Evolutionary conservation across 495 filamentous ascomycete genomes (phyloP), one percentile per base, ranked within the genome.

Genomic region (Hypoxylon lienhwacheense): DNA sequence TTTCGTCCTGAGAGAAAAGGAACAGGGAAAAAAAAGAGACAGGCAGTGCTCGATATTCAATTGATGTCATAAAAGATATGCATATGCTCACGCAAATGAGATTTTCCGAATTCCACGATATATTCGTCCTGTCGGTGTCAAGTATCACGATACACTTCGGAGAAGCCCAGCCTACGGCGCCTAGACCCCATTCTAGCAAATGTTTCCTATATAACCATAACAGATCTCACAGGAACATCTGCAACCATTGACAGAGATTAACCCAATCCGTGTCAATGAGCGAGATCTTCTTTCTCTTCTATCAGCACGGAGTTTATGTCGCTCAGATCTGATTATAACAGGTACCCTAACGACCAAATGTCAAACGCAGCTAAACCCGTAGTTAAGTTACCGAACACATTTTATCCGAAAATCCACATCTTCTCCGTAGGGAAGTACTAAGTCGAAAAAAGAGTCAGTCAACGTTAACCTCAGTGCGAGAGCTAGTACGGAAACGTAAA

Each of bases 321-420:
- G 16, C 21, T 47, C 31, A 41, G 15, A 42, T 39, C 17, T 29
- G 11, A 34, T 52, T 42, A 33, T 24, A 35, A 44, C 42, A 24
- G 14, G 28, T 25, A 20, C 28, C 46, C n/a, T n/a, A n/a, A n/a
- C n/a, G n/a, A n/a, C 17, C 26, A 31, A 21, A 17, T 39, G 7
- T 17, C 21, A 19, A 49, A 20, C 14, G 21, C 21, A 24, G 25
- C 25, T 12, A 5, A 55, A 43, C 35, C 55, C 11, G 22, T 24
- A 29, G 31, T 36, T 31, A 15, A 21, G 33, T 33, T 29, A 24
- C 0, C 19, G 11, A 15, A 22, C 7, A 8, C 2, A 7, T 21
- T 67, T 72, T 76, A 78, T 51, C 70, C 76, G 52, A 78, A 78
- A 66, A 77, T 73, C 73, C 71, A 78, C 66, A 78, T 74, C 61